Evolutionary conservation across 169 alveolate genomes (phyloP), one percentile per base, ranked within the genome.

Genomic region (Cryptosporidium andersoni): DNA sequence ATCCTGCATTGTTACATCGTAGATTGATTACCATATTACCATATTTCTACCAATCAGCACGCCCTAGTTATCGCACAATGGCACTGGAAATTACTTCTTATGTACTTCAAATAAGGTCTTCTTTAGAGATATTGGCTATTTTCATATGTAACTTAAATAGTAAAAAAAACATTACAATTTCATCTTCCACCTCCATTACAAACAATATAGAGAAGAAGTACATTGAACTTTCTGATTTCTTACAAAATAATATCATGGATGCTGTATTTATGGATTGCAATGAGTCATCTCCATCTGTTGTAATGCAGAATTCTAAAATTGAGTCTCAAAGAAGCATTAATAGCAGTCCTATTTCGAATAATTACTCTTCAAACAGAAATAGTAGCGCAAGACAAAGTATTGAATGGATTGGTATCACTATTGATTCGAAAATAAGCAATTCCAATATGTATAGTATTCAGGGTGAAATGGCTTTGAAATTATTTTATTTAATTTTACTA

Each of bases 381-480:
- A 74, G 67, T 16, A 74, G 85, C 48, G 85, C 85, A n/a, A 74
- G 85, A 55, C 85, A 74, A 58, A 74, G 85, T 55, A 74, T 74
- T 5, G 85, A 74, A 39, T 74, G 85, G 85, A 58, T 68, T 16
- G 85, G 85, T 58, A 60, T 74, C 16, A 60, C 85, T 9, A 43
- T 74, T 11, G 68, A 74, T 11, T 43, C 42, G 3, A 16, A 25
- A 43, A 2, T 9, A n/a, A 58, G 43, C 6, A 34, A 7, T 14
- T 16, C 47, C 1, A 47, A 36, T 3, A 40, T 36, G 40, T 58
- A 14, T 25, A 74, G 60, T 43, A 58, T 74, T 56, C 63, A 74
- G 25, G 40, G 62, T 36, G 85, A 74, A 74, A 74, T 74, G 85
- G 67, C 68, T n/a, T 16, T 60, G 9, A 66, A 74, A 42, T 51